phyloP scores from a whole-genome alignment of 345 rosid genomes.

The Gossypium herbaceum region DNA sequence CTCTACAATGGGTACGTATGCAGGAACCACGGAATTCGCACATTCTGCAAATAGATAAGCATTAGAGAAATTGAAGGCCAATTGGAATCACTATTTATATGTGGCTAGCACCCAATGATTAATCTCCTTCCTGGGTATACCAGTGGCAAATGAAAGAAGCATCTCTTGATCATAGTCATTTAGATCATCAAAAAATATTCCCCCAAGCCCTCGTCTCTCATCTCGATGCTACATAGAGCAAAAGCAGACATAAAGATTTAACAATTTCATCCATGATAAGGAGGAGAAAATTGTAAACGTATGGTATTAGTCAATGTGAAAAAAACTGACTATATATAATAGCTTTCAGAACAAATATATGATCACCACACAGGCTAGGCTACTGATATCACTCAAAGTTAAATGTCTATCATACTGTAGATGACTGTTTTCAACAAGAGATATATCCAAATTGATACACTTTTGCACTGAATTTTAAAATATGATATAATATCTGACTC shows the following conservation, averaged over 20 bases:
- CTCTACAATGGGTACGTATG: conserved; percentile 85
- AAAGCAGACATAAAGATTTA: neutral
- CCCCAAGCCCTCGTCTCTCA: conserved; percentile 98
- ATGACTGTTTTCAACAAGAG: neutral
- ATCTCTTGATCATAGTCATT: conserved; percentile 88
- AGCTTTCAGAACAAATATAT: neutral
- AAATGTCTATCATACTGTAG: neutral
- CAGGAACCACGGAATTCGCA: conserved; percentile 85
- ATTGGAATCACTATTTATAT: neutral
- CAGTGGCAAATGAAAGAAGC: conserved; percentile 91
- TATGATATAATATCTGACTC: neutral
- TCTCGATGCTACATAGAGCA: conserved; percentile 66
- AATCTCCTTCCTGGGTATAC: conserved; percentile 28
- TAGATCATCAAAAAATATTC: conserved; percentile 95
- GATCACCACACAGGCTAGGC: neutral
- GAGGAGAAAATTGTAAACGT: neutral
- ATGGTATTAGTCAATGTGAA: neutral
- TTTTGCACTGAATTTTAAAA: neutral
- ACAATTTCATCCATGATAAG: neutral
- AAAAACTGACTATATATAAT: neutral
- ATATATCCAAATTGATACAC: neutral
- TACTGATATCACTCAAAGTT: neutral
- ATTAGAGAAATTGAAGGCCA: neutral
- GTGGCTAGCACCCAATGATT: neutral
- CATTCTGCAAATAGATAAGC: conserved; percentile 54